Evolutionary conservation across 1,284 basidiomycete genomes (phyloP).

Genomic region (Coriolopsis trogii): DNA sequence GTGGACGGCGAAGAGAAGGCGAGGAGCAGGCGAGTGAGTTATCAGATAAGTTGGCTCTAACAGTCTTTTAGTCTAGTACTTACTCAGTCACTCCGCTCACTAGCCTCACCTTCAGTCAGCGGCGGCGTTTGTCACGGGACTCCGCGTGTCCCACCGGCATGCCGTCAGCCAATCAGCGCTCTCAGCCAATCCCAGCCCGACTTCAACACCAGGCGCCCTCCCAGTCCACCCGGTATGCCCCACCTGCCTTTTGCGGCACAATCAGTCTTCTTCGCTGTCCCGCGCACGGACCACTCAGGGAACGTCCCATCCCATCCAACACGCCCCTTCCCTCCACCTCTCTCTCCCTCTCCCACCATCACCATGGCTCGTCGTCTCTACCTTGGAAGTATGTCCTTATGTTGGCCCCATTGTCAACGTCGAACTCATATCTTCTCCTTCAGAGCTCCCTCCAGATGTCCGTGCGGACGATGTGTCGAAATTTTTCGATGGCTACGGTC

Average conservation of each 20-base stretch:
- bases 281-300: constrained; percentile 35
- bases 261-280: constrained; percentile 4
- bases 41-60: no score
- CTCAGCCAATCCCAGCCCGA: constrained; percentile 4
- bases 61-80: no score
- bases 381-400: constrained; percentile 67
- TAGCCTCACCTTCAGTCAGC: constrained; percentile 1
- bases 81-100: background rate
- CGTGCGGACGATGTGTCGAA: constrained; percentile 81
- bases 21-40: no score
- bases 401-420: background rate
- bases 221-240: constrained; percentile 8
- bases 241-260: background rate
- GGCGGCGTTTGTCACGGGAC: constrained; percentile 14
- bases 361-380: constrained; percentile 83
- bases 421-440: background rate
- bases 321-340: constrained; percentile 16
- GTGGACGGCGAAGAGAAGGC: constrained; percentile 30
- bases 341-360: constrained; percentile 47
- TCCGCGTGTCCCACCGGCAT: constrained; percentile 9
- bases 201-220: constrained; percentile 20
- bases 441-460: constrained; percentile 79
- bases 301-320: constrained; percentile 13
- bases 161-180: no score
- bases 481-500: constrained; percentile 86